phyloP scores from a whole-genome alignment of 805 yeast genomes.

The Kodamaea nitidulidarum region DNA sequence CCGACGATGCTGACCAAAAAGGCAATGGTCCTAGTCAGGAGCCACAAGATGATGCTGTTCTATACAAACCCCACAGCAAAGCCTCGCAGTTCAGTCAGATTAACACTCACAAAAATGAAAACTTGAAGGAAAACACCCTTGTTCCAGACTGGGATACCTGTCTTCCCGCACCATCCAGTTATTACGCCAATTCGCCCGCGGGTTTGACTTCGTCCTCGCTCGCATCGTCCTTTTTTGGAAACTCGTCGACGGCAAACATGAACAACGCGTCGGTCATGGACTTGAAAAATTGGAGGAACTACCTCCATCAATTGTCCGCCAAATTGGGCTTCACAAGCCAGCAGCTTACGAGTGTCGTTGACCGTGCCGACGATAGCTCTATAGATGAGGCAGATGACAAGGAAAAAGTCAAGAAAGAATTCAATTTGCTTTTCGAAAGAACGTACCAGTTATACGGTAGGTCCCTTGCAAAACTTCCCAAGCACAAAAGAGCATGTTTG shows the following conservation, averaged over 20 bases:
- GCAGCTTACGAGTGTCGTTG: slow-evolving; percentile 24
- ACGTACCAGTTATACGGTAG: slow-evolving; percentile 38
- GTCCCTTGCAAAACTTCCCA: slow-evolving; percentile 33
- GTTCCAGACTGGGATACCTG: slow-evolving; percentile 42
- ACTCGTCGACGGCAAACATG: slow-evolving; percentile 22
- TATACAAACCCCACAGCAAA: slow-evolving; percentile 41
- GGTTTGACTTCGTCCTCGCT: slow-evolving; percentile 18
- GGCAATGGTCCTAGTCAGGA: slow-evolving; percentile 7
- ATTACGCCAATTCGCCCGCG: slow-evolving; percentile 17
- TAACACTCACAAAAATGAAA: slow-evolving; percentile 43
- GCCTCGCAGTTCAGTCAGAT: slow-evolving; percentile 38
- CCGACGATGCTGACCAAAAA: slow-evolving; percentile 9
- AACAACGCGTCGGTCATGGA: slow-evolving; percentile 23
- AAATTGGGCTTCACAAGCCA: slow-evolving; percentile 34
- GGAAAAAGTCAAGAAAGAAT: slow-evolving; percentile 26
- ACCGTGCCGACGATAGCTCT: slow-evolving; percentile 9
- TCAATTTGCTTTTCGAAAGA: slow-evolving; percentile 29
- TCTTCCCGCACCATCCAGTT: slow-evolving; percentile 25
- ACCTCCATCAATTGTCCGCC: slow-evolving; percentile 31
- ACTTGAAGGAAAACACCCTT: slow-evolving; percentile 35
- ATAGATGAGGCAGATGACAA: slow-evolving; percentile 8
- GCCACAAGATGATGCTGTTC: slow-evolving; percentile 37
- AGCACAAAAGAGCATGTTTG: slow-evolving; percentile 36
- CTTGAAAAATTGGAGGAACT: slow-evolving; percentile 33
- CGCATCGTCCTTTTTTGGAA: slow-evolving; percentile 22